phyloP scores from a whole-genome alignment of 768 basidiomycete species.

The Tephrocybe sp. region DNA sequence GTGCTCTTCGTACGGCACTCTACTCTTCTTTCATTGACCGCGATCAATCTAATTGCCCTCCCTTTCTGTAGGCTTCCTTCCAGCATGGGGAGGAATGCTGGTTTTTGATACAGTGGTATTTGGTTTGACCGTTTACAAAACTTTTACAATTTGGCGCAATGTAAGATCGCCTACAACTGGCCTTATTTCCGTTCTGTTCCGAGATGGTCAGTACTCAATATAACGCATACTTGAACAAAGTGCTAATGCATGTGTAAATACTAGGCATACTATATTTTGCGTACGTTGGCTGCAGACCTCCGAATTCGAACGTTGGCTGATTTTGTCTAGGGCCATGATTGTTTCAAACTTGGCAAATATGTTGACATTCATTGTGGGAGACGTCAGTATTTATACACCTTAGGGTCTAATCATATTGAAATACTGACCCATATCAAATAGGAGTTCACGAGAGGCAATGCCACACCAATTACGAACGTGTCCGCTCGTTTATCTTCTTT shows the following conservation, averaged over 20 bases:
- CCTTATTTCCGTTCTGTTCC: constrained; percentile 33
- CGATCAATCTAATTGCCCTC: neutral
- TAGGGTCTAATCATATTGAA: no score
- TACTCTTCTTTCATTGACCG: neutral
- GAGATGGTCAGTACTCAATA: constrained; percentile 31
- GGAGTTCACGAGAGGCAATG: constrained; percentile 30
- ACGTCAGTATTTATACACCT: no score
- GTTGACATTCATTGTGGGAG: constrained; percentile 36
- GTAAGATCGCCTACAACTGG: constrained; percentile 15
- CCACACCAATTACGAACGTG: constrained; percentile 36
- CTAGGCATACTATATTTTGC: constrained; percentile 40
- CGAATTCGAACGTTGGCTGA: no score
- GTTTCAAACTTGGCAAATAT: constrained; percentile 36
- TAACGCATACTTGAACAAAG: neutral
- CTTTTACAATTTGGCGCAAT: constrained; percentile 24
- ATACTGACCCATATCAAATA: no score
- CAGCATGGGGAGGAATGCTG: constrained; percentile 38
- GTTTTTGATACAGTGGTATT: constrained; percentile 40
- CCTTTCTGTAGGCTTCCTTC: constrained; percentile 24
- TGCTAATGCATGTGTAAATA: neutral
- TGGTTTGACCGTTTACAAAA: constrained; percentile 38
- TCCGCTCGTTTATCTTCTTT: no score
- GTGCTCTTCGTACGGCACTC: constrained; percentile 3
- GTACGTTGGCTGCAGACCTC: constrained; percentile 22
- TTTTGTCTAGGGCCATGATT: constrained; percentile 27